Evolutionary conservation across 805 yeast species (phyloP).

Genomic region (Saccharomycopsis babjevae): DNA sequence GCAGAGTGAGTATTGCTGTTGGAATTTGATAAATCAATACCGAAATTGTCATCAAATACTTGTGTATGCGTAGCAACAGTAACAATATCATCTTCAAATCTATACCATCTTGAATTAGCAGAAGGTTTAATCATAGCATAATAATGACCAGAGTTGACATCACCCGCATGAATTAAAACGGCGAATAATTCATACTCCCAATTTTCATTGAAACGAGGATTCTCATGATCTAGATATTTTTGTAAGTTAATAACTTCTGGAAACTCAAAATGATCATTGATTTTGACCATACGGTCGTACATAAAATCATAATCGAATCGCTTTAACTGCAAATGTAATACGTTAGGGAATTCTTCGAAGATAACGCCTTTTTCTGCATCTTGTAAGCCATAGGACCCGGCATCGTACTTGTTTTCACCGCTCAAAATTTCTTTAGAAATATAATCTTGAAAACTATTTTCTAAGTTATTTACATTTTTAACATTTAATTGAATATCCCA

Average conservation of each 20-base stretch:
- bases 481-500: slow-evolving; percentile 98
- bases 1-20: slow-evolving; percentile 56
- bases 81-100: slow-evolving; percentile 94
- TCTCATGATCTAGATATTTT: slow-evolving; percentile 59
- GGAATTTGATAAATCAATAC: slow-evolving; percentile 57
- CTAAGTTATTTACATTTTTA: slow-evolving; percentile 61
- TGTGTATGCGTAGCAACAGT: slow-evolving; percentile 76
- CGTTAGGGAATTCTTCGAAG: slow-evolving; percentile 84
- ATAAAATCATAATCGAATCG: slow-evolving; percentile 90
- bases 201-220: slow-evolving; percentile 34
- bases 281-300: slow-evolving; percentile 78
- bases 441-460: slow-evolving; percentile 75
- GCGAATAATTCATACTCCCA: slow-evolving; percentile 85
- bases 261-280: slow-evolving; percentile 86
- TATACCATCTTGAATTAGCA: slow-evolving; percentile 61
- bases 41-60: slow-evolving; percentile 88
- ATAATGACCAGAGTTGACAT: slow-evolving; percentile 91
- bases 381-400: slow-evolving; percentile 60
- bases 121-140: slow-evolving; percentile 87
- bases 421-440: slow-evolving; percentile 79
- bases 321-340: slow-evolving; percentile 84
- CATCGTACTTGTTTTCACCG: slow-evolving; percentile 94
- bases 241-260: slow-evolving; percentile 74
- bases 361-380: slow-evolving; percentile 96
- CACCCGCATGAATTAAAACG: slow-evolving; percentile 92